phyloP scores from a whole-genome alignment of 768 basidiomycete genomes.

The Leccinellum albellum region DNA sequence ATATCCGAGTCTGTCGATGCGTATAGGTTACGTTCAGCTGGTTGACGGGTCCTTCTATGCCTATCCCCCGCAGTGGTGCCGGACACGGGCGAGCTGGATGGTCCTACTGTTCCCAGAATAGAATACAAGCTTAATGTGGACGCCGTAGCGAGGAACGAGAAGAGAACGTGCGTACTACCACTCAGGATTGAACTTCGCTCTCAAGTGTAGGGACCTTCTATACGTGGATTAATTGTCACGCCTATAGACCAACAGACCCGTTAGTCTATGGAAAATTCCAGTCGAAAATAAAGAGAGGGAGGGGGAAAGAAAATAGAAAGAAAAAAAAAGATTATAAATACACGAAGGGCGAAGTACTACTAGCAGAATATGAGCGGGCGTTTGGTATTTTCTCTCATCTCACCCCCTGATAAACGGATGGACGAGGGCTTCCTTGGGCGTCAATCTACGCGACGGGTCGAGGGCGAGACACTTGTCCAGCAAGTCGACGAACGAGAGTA shows the following conservation, averaged over 20 bases:
- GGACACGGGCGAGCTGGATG: constrained; percentile 2
- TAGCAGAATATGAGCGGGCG: constrained; percentile 11
- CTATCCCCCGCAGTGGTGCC: no score
- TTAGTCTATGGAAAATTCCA: constrained; percentile 7
- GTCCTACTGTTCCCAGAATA: constrained; percentile 9
- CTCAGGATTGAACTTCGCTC: neutral
- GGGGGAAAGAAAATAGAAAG: neutral
- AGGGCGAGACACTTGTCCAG: constrained; percentile 87
- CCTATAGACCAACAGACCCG: constrained; percentile 9
- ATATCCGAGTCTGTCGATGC: neutral
- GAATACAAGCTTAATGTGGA: constrained; percentile 13
- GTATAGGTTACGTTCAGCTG: neutral
- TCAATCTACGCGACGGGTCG: constrained; percentile 81
- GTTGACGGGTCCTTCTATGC: neutral
- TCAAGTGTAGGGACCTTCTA: neutral
- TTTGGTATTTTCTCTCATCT: constrained; percentile 12
- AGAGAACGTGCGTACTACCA: neutral
- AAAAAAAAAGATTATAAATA: constrained; percentile 22
- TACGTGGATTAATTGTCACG: neutral
- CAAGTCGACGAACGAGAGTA: constrained; percentile 81
- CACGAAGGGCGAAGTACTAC: constrained; percentile 6
- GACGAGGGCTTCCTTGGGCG: constrained; percentile 83
- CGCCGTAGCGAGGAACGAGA: constrained; percentile 11
- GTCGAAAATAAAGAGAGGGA: constrained; percentile 6
- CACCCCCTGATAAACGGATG: constrained; percentile 81